A percentile compares a stretch with the other conserved stretches of the same genome.
Evolutionary conservation across 768 basidiomycete species (phyloP).

Genomic region (Lentinula raphanica): DNA sequence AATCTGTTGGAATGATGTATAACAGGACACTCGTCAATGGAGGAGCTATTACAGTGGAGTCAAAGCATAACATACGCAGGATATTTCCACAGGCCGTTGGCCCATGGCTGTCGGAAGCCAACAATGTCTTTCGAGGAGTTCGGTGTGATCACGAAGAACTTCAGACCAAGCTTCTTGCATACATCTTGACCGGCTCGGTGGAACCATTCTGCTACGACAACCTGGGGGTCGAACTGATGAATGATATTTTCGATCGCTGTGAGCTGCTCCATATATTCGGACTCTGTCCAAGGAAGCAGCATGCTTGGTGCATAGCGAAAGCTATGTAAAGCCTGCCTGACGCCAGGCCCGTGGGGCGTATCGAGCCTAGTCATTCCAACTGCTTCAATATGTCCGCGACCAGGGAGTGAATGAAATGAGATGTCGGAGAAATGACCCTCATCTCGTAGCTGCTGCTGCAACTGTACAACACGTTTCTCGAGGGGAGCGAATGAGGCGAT

Average conservation of each 20-base stretch:
- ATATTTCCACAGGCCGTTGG: conserved; percentile 2
- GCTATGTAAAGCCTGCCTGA: conserved; percentile 1
- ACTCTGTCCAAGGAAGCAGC: conserved; percentile 6
- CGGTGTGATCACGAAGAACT: conserved; percentile 3
- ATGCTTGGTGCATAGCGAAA: conserved; percentile 5
- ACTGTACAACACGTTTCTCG: conserved; percentile 4
- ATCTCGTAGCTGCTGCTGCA: conserved; percentile 3
- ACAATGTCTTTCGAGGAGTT: background rate
- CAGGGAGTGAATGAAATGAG: background rate
- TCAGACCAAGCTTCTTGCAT: background rate
- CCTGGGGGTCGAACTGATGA: background rate
- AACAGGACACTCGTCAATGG: background rate
- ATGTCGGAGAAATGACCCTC: background rate
- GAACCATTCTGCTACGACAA: background rate
- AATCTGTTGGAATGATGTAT: background rate
- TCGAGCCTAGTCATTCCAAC: conserved; percentile 5
- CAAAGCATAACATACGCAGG: conserved; percentile 5
- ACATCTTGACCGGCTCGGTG: conserved; percentile 2
- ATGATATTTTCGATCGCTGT: conserved; percentile 1
- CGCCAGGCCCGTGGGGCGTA: conserved; percentile 2
- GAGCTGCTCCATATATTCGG: conserved; percentile 1
- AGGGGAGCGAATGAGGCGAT: conserved; percentile 7
- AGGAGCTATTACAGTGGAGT: background rate
- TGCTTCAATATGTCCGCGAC: background rate
- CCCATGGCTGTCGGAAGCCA: background rate